These are phyloP conservation scores for Tetrahymena borealis DNA, from an alignment of 73 alveolate species.

Conservation along the genomic window DNA sequence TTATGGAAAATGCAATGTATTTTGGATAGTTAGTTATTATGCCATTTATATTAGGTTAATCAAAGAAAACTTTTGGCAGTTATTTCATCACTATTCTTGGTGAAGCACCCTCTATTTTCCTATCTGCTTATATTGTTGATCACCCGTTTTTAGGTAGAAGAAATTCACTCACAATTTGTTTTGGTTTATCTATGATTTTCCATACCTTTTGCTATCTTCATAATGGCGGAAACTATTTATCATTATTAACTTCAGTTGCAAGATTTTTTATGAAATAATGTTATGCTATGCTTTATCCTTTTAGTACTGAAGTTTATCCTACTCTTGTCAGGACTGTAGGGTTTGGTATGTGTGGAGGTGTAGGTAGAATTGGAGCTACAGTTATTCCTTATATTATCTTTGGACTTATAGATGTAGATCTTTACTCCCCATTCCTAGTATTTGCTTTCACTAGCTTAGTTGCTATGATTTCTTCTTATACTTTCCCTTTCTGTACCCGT, in stretches of 20 bases:
- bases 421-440: slow-evolving; percentile 11
- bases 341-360: slow-evolving; percentile 34
- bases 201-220: slow-evolving; percentile 21
- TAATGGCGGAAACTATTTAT: slow-evolving; percentile 17
- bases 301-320: slow-evolving; percentile 10
- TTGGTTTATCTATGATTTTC: slow-evolving; percentile 14
- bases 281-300: slow-evolving; percentile 42
- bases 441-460: slow-evolving; percentile 1
- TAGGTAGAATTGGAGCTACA: slow-evolving; percentile 36
- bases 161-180: slow-evolving; percentile 18
- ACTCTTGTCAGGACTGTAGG: slow-evolving; percentile 39
- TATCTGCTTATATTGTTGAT: slow-evolving; percentile 17
- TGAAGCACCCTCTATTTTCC: slow-evolving; percentile 31
- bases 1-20: slow-evolving; percentile 15
- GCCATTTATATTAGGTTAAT: slow-evolving; percentile 32
- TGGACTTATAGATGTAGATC: slow-evolving; percentile 14
- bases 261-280: slow-evolving; percentile 42
- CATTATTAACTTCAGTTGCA: background rate
- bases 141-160: slow-evolving; percentile 32
- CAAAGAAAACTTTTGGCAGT: slow-evolving; percentile 13
- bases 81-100: slow-evolving; percentile 22
- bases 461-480: background rate
- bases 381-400: slow-evolving; percentile 14
- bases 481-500: background rate
- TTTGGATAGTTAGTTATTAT: slow-evolving; percentile 29